Percentiles rank a stretch among this genome's conserved stretches.
Conservation (phyloP, 768 basidiomycete species). For the Trametes gibbosa region DNA sequence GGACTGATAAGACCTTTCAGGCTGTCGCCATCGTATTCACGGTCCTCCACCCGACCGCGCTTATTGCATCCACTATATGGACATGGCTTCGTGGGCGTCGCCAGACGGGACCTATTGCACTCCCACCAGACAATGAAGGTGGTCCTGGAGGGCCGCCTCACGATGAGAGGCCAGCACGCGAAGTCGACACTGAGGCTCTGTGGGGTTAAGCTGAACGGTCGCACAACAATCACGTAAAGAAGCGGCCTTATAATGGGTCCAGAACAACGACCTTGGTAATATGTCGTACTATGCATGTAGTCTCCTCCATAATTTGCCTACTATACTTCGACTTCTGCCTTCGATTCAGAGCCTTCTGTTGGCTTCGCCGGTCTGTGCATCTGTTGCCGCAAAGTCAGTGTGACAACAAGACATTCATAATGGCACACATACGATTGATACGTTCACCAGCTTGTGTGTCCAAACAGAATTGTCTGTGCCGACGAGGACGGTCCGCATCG, state of each 20-base stretch:
- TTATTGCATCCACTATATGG: conserved; percentile 46
- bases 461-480: not conserved
- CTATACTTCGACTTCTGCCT: not conserved
- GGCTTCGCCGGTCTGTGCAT: not conserved
- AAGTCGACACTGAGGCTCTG: conserved; percentile 21
- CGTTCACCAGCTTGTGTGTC: not conserved
- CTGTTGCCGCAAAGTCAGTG: not conserved
- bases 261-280: no score
- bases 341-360: not conserved
- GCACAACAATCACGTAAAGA: no score
- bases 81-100: conserved; percentile 29
- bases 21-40: conserved; percentile 63
- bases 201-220: conserved; percentile 13
- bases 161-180: conserved; percentile 15
- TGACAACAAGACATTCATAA: no score
- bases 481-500: not conserved
- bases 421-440: not conserved
- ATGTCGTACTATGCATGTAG: no score
- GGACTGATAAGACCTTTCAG: conserved; percentile 32
- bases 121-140: conserved; percentile 39
- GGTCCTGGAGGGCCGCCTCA: not conserved
- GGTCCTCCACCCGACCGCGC: conserved; percentile 58
- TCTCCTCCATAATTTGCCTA: not conserved
- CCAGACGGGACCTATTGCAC: conserved; percentile 38
- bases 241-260: no score